phyloP scores from a whole-genome alignment of 768 basidiomycete species.

The Naganishia randhawae region DNA sequence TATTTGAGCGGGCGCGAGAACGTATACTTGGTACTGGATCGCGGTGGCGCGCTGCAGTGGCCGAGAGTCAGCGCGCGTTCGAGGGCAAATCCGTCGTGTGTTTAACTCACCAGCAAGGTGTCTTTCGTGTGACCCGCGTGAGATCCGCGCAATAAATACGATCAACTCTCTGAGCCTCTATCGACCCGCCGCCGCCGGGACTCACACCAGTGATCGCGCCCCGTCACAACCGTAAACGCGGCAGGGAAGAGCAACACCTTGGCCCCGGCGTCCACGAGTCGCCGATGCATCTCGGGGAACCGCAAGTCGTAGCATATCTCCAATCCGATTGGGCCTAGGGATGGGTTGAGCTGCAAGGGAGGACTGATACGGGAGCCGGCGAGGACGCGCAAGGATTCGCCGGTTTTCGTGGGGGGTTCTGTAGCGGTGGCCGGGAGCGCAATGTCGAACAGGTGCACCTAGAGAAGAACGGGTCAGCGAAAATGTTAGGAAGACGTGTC shows the following conservation, averaged over 20 bases:
- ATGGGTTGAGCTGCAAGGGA: slow-evolving; percentile 32
- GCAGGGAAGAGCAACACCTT: slow-evolving; percentile 42
- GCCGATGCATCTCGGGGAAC: slow-evolving; percentile 45
- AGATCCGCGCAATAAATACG: too few species aligned
- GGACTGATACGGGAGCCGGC: slow-evolving; percentile 35
- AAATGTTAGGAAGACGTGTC: not conserved
- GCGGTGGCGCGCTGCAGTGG: slow-evolving; percentile 37
- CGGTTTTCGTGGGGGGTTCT: slow-evolving; percentile 33
- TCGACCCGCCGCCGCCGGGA: not conserved
- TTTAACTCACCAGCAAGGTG: slow-evolving; percentile 31
- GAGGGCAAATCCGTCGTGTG: not conserved
- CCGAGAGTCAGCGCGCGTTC: not conserved
- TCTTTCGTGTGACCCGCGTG: too few species aligned
- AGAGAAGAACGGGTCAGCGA: not conserved
- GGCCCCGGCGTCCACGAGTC: slow-evolving; percentile 38
- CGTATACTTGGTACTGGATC: slow-evolving; percentile 43
- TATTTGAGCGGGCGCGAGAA: slow-evolving; percentile 43
- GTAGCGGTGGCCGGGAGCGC: slow-evolving; percentile 31
- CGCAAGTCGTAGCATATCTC: slow-evolving; percentile 49
- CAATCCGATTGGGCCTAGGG: slow-evolving; percentile 40
- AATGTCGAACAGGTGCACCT: slow-evolving; percentile 48
- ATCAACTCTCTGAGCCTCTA: too few species aligned
- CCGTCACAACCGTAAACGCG: slow-evolving; percentile 47
- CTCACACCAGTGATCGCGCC: slow-evolving; percentile 46
- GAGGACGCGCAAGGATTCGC: slow-evolving; percentile 40